Evolutionary conservation across 768 basidiomycete species (phyloP).

Genomic region (Xerocomellus chrysenteron): DNA sequence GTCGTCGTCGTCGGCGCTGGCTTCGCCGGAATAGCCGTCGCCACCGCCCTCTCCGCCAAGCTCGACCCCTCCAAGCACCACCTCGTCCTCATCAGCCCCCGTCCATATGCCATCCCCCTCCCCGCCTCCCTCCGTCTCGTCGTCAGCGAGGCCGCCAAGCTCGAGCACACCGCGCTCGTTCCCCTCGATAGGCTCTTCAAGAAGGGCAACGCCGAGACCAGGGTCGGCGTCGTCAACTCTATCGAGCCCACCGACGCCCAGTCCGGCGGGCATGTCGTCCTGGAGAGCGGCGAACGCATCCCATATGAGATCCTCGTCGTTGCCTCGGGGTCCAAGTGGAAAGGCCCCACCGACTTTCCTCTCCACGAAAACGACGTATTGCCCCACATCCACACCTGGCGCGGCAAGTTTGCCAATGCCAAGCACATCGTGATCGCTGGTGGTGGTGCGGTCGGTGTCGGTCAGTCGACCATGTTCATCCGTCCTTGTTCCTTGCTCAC

Average conservation of each 20-base stretch:
- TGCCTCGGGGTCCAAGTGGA: slow-evolving; percentile 57
- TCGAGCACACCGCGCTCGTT: slow-evolving; percentile 47
- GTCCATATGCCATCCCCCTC: slow-evolving; percentile 50
- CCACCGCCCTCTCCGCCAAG: slow-evolving; percentile 47
- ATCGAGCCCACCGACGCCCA: slow-evolving; percentile 36
- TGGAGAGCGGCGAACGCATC: slow-evolving; percentile 49
- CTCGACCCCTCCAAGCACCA: slow-evolving; percentile 49
- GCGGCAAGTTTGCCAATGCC: slow-evolving; percentile 33
- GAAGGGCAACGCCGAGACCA: slow-evolving; percentile 43
- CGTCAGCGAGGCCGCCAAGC: slow-evolving; percentile 34
- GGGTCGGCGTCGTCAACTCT: slow-evolving; percentile 36
- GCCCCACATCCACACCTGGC: slow-evolving; percentile 33
- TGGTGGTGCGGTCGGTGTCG: slow-evolving; percentile 56
- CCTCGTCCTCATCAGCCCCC: slow-evolving; percentile 54
- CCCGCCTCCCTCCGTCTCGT: slow-evolving; percentile 53
- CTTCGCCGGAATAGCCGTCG: slow-evolving; percentile 44
- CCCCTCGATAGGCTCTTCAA: slow-evolving; percentile 51
- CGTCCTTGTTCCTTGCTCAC: neutral
- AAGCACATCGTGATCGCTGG: slow-evolving; percentile 50
- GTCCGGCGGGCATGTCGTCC: slow-evolving; percentile 47
- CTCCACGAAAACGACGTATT: slow-evolving; percentile 28
- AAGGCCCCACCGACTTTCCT: slow-evolving; percentile 48
- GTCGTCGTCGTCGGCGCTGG: slow-evolving; percentile 60
- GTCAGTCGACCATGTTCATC: slow-evolving; percentile 24
- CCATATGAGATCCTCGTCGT: slow-evolving; percentile 58